Base-by-base conservation (phyloP, 352 stramenopile genomes). In the Phytophthora tentaculata region DNA sequence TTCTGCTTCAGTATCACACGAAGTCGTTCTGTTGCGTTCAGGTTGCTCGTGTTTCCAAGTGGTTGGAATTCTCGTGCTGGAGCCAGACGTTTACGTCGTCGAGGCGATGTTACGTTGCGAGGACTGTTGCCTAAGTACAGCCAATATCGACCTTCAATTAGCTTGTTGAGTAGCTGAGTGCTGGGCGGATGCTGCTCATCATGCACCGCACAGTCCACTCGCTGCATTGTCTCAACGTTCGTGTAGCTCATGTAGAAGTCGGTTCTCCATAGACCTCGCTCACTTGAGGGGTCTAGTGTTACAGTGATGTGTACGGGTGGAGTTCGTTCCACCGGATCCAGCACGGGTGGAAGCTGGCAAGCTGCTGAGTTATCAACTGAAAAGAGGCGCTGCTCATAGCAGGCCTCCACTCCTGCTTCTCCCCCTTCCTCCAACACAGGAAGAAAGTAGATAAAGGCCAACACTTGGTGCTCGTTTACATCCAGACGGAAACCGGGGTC, bases 401-500 rank as follows among this genome's bases (percentile, higher is more conserved):
- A 92, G 17, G 58, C 66, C 26, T 83, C 69, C 12, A 83, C 63
- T 24, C 63, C 49, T 1, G 66, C 67, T 44, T 73, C 49, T 0
- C 62, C 63, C 50, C 66, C 61, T 43, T 61, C 48, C 24, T 83
- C 64, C 10, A 80, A 10, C 12, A 87, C 66, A 10, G 86, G 84
- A 10, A 91, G 43, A 57, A 79, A 91, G 71, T 89, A 91, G 12
- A 89, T 73, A 32, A 95, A 74, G 14, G 74, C 77, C 43, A 94
- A 64, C 13, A 79, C 71, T 39, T 89, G 69, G n/a, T 83, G 70
- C 10, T 71, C 55, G 19, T 84, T 83, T 24, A 95, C 29, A 55
- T 92, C 83, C 24, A 95, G 53, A 0, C 84, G 84, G 63, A 95
- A 90, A 12, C 88, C 88, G 0, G 80, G 61, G 14, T 94, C 84